Conservation (phyloP, 129 eudicot genomes). For the Chrysanthemum seticuspe region DNA sequence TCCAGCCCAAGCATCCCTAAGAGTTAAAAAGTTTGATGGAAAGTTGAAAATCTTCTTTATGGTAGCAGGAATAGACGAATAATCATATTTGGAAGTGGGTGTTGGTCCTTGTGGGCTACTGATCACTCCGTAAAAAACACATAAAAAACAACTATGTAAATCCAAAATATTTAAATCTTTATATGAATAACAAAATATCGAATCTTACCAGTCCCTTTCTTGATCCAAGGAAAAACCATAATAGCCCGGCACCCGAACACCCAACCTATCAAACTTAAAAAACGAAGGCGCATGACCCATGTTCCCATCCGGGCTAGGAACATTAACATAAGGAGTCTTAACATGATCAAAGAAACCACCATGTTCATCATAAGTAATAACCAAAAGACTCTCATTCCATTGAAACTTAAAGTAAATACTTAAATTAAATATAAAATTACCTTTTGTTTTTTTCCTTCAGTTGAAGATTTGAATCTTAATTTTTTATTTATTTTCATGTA, state of each 20-base stretch:
- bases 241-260: constrained; percentile 92
- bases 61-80: constrained; percentile 94
- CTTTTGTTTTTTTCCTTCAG: too few relatives aligned
- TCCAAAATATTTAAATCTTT: constrained; percentile 15
- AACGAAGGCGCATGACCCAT: constrained; percentile 81
- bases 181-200: background rate
- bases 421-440: too few relatives aligned
- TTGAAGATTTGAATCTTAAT: too few relatives aligned
- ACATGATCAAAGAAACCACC: constrained; percentile 99
- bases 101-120: constrained; percentile 84
- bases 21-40: constrained; percentile 75
- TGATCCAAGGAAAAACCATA: constrained; percentile 99
- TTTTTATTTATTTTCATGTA: too few relatives aligned
- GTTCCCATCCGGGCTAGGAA: constrained; percentile 95
- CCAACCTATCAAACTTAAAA: constrained; percentile 91
- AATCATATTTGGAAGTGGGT: constrained; percentile 76
- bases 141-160: constrained; percentile 10
- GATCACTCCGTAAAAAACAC: constrained; percentile 51
- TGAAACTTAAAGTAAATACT: too few relatives aligned
- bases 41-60: constrained; percentile 85
- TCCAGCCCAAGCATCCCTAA: constrained; percentile 98
- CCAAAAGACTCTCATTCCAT: constrained; percentile 6
- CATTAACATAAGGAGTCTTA: constrained; percentile 70
- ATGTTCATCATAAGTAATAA: constrained; percentile 95
- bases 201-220: constrained; percentile 80